Evolutionary conservation across 768 basidiomycete species (phyloP).

Genomic region (Leccinum obscurum): DNA sequence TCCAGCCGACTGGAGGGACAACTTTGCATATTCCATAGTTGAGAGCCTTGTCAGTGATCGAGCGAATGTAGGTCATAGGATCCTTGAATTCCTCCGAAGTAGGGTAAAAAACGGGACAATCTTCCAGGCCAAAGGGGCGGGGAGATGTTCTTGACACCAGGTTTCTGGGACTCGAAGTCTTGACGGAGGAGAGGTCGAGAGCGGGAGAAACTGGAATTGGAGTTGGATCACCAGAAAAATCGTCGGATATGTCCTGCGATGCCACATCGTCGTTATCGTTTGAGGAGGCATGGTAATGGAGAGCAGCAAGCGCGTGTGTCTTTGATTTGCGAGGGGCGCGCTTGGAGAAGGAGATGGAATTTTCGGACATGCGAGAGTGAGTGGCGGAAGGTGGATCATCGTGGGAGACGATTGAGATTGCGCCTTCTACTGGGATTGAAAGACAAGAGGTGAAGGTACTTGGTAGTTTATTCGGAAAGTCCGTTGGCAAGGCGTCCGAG

Average conservation of each 20-base stretch:
- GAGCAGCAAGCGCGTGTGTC: conserved; percentile 79
- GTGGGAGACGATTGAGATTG: conserved; percentile 58
- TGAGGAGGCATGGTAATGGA: conserved; percentile 65
- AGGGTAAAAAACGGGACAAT: conserved; percentile 90
- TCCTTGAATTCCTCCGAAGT: conserved; percentile 90
- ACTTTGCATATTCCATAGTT: conserved; percentile 94
- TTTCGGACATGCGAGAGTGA: conserved; percentile 35
- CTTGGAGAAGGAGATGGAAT: conserved; percentile 47
- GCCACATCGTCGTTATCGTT: conserved; percentile 49
- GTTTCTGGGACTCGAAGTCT: conserved; percentile 57
- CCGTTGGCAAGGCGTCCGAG: conserved; percentile 47
- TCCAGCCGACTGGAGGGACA: conserved; percentile 90
- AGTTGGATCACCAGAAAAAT: conserved; percentile 48
- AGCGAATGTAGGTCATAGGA: conserved; percentile 90
- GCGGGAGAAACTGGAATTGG: conserved; percentile 63
- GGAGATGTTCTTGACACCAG: conserved; percentile 37
- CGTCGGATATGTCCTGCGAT: conserved; percentile 43
- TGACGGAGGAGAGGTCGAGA: conserved; percentile 71
- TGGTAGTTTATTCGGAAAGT: conserved; percentile 49
- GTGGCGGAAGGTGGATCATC: conserved; percentile 38
- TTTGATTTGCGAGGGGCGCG: conserved; percentile 89
- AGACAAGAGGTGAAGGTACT: conserved; percentile 65
- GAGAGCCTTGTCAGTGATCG: conserved; percentile 68
- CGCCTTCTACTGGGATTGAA: conserved; percentile 76
- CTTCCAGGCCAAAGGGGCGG: conserved; percentile 84